phyloP scores from a whole-genome alignment of 768 basidiomycete species.

The Infundibulicybe gibba region DNA sequence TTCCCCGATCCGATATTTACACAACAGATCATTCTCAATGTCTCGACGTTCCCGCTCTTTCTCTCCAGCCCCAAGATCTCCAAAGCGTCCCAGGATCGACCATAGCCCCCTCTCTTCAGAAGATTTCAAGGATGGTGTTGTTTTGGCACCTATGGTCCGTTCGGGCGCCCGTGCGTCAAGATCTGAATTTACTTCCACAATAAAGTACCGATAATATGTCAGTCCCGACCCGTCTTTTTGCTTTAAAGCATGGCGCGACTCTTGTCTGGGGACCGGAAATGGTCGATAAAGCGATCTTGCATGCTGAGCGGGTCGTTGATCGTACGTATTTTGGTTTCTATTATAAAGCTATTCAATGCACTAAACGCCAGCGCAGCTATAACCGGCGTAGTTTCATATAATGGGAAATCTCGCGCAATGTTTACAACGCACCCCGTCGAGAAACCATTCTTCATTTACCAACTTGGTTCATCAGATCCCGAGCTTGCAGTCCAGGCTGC shows the following conservation, averaged over 20 bases:
- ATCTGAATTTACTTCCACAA: constrained; percentile 3
- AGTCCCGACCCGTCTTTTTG: constrained; percentile 86
- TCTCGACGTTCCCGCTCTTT: constrained; percentile 47
- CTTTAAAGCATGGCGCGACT: constrained; percentile 89
- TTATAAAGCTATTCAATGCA: background rate
- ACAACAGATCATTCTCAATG: constrained; percentile 29
- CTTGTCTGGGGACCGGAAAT: constrained; percentile 97
- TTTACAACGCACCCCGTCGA: constrained; percentile 94
- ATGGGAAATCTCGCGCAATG: constrained; percentile 80
- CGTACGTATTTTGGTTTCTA: constrained; percentile 48
- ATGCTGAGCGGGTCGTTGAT: constrained; percentile 79
- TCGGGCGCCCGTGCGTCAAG: constrained; percentile 75
- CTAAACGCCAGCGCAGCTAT: constrained; percentile 43
- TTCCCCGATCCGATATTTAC: background rate
- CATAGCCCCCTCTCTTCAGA: constrained; percentile 50
- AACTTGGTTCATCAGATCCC: constrained; percentile 89
- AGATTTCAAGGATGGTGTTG: constrained; percentile 85
- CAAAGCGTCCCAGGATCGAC: constrained; percentile 54
- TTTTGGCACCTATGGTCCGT: constrained; percentile 98
- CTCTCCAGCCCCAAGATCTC: constrained; percentile 42
- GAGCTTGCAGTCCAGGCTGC: constrained; percentile 92
- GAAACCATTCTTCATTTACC: constrained; percentile 92
- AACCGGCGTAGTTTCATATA: constrained; percentile 86
- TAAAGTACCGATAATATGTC: constrained; percentile 13
- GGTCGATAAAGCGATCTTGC: constrained; percentile 93